Base-by-base conservation (phyloP, 176 grass and related monocot species). In the Hsuehochloa calcarea region DNA sequence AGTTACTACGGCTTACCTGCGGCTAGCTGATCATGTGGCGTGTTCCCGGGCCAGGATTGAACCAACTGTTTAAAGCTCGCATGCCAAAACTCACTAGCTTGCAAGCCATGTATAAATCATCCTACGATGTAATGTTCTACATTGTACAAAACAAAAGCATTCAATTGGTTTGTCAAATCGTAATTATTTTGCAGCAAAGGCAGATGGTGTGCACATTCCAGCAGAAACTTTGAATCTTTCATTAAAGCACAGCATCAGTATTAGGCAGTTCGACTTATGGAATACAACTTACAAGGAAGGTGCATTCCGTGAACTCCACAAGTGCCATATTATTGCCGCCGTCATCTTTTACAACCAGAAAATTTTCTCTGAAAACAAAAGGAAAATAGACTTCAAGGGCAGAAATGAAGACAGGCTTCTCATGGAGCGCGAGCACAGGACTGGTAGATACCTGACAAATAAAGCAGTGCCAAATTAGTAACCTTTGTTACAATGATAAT, bases 291-390 rank as follows among this genome's bases (percentile, higher is more conserved):
- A 75, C 76, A 82, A 80, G 49, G 37, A 59, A 90, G 65, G 58
- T 58, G 79, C 73, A 67, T 78, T 55, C n/a, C 2, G 56, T 29
- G 75, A 82, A 76, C 72, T 82, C 55, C 38, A 54, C 17, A 78
- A 66, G 79, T 78, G 65, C 29, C 51, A 83, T 52, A 84, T 90
- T 87, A 90, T 83, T 79, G 59, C 80, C 67, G 19, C 29, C 74
- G 35, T 78, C 65, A 78, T 83, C 73, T 87, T 74, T 90, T 87
- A 90, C 84, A 83, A 41, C 15, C 47, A 79, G n/a, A 34, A 31
- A 41, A 11, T 13, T 80, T 82, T 41, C 72, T 78, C 37, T 65
- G 3, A 70, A 79, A 79, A 66, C 5, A 60, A 77, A 78, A 60
- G 51, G 9, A 27, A 77, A 82, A 11, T 5, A 31, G 23, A 35